Conservation (phyloP, 2,329 filamentous ascomycete genomes). For the Sarocladium strictum region DNA sequence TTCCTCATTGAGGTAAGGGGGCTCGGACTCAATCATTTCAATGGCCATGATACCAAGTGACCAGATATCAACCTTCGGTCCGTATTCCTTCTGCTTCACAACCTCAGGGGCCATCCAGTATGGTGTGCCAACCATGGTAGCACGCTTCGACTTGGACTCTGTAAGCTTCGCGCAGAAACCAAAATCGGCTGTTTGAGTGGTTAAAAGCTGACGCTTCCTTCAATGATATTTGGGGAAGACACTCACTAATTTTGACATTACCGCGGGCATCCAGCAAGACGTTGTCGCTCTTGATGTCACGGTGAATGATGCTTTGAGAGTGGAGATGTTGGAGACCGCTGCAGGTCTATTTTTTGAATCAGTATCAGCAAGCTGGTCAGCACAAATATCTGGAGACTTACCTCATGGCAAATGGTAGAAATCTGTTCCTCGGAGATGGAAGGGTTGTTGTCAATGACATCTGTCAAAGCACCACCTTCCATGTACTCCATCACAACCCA, state of each 20-base stretch:
- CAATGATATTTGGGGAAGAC: background rate
- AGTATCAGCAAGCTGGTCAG: conserved; percentile 19
- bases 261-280: conserved; percentile 89
- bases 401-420: conserved; percentile 93
- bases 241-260: conserved; percentile 95
- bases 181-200: conserved; percentile 72
- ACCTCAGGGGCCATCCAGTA: conserved; percentile 99
- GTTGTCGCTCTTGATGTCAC: conserved; percentile 99
- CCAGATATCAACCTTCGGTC: conserved; percentile 98
- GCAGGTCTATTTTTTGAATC: no score
- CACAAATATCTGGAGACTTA: conserved; percentile 36
- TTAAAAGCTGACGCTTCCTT: no score
- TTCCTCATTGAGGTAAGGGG: conserved; percentile 96
- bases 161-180: conserved; percentile 98
- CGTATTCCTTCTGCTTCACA: conserved; percentile 98
- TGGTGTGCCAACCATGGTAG: conserved; percentile 97
- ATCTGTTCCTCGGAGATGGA: conserved; percentile 96
- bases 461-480: conserved; percentile 95
- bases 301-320: conserved; percentile 93
- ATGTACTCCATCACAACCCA: conserved; percentile 99
- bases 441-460: conserved; percentile 97
- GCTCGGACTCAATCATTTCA: conserved; percentile 99
- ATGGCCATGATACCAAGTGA: conserved; percentile 99
- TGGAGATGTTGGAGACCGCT: conserved; percentile 91
- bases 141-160: conserved; percentile 92